Percentiles rank a stretch among this genome's conserved stretches.
Conservation (phyloP, 2,329 filamentous ascomycete species). For the Daldinia eschscholtzii region DNA sequence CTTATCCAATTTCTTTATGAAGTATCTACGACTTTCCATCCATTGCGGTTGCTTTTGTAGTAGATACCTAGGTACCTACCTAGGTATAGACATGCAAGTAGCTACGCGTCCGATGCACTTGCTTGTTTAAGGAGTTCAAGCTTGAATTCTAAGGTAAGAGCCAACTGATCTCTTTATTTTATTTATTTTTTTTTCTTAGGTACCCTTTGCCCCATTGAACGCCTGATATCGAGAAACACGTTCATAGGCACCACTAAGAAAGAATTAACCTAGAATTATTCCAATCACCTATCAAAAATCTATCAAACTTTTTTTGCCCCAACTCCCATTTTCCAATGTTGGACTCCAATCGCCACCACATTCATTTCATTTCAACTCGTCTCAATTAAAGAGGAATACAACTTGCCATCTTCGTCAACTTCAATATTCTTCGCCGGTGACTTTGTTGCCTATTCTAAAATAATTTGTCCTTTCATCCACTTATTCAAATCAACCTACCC, state of each 20-base stretch:
- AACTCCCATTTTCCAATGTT: neutral
- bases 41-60: neutral
- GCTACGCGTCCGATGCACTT: neutral
- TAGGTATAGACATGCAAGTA: neutral
- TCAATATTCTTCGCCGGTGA: neutral
- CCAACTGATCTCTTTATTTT: neutral
- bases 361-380: neutral
- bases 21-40: neutral
- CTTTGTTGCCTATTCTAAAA: neutral
- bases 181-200: neutral
- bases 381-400: neutral
- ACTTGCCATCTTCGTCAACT: neutral
- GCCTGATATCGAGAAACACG: neutral
- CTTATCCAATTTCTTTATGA: neutral
- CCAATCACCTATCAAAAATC: neutral
- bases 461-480: too few species aligned
- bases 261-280: neutral
- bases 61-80: neutral
- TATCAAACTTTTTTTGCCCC: neutral
- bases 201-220: neutral
- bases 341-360: slow-evolving; percentile 2
- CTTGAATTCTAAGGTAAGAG: neutral
- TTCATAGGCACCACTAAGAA: neutral
- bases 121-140: neutral
- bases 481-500: neutral